These are phyloP conservation scores for Kluyveromyces nonfermentans DNA, from an alignment of 805 yeast genomes.

Conservation along the genomic window DNA sequence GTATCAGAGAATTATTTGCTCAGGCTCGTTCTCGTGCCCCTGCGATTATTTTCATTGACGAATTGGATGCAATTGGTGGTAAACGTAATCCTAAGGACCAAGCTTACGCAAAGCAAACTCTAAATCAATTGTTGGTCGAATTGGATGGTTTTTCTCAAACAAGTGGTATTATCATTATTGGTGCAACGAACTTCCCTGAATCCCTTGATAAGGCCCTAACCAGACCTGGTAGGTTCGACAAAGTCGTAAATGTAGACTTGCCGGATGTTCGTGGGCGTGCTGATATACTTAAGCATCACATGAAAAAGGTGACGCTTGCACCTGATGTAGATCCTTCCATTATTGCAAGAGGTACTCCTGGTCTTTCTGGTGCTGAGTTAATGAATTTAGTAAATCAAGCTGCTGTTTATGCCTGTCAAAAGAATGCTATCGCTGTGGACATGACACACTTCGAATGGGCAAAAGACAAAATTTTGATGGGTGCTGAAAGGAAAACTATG, in stretches of 20 bases:
- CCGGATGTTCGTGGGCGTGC: slow-evolving; percentile 98
- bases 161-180: slow-evolving; percentile 89
- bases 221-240: slow-evolving; percentile 97
- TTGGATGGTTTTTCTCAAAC: slow-evolving; percentile 92
- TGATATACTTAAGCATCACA: slow-evolving; percentile 83
- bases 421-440: slow-evolving; percentile 80
- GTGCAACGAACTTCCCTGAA: slow-evolving; percentile 98
- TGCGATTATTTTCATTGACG: slow-evolving; percentile 94
- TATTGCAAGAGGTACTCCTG: slow-evolving; percentile 96
- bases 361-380: slow-evolving; percentile 95
- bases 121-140: slow-evolving; percentile 91
- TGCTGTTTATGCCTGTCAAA: slow-evolving; percentile 92
- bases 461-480: slow-evolving; percentile 93
- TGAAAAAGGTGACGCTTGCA: slow-evolving; percentile 81
- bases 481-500: slow-evolving; percentile 97
- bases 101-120: slow-evolving; percentile 95
- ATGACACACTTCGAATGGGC: slow-evolving; percentile 98
- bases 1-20: slow-evolving; percentile 86
- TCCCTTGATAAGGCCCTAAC: slow-evolving; percentile 93
- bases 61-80: slow-evolving; percentile 97
- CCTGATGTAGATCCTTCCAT: slow-evolving; percentile 79
- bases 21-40: slow-evolving; percentile 96
- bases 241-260: slow-evolving; percentile 85
- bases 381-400: slow-evolving; percentile 97
- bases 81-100: slow-evolving; percentile 96